Percentiles rank a stretch among this genome's conserved stretches.
Conservation (phyloP, 495 filamentous ascomycete genomes). For the Jackrogersella minutella region DNA sequence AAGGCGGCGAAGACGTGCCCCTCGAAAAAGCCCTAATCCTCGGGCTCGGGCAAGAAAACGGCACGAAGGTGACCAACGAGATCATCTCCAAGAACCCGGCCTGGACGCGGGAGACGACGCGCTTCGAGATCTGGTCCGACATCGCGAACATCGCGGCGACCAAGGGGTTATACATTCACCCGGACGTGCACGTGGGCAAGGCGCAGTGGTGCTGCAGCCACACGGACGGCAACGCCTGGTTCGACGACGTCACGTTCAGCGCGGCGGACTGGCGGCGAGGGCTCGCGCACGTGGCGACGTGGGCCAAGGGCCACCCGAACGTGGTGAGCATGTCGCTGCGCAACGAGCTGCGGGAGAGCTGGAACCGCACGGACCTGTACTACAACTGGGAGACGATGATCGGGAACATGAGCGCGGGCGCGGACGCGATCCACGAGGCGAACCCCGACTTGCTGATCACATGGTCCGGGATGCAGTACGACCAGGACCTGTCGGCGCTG, state of each 20-base stretch:
- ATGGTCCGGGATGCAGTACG: constrained; percentile 64
- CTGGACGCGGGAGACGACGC: constrained; percentile 55
- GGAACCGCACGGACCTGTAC: constrained; percentile 42
- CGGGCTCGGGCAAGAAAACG: constrained; percentile 56
- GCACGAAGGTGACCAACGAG: constrained; percentile 51
- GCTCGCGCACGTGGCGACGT: constrained; percentile 58
- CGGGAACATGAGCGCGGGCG: constrained; percentile 56
- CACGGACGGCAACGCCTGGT: constrained; percentile 65
- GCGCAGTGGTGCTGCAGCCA: constrained; percentile 64
- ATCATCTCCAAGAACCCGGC: constrained; percentile 56
- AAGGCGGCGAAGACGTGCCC: constrained; percentile 54
- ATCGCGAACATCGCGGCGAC: constrained; percentile 53
- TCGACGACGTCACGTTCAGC: constrained; percentile 62
- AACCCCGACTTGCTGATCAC: constrained; percentile 63
- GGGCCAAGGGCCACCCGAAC: constrained; percentile 55
- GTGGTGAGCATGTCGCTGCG: constrained; percentile 60
- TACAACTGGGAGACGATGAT: constrained; percentile 64
- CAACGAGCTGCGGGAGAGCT: constrained; percentile 60
- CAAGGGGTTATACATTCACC: constrained; percentile 61
- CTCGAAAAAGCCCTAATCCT: constrained; percentile 53
- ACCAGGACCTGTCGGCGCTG: constrained; percentile 58
- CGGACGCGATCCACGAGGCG: constrained; percentile 55
- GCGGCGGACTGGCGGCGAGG: constrained; percentile 60
- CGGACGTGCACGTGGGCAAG: constrained; percentile 66
- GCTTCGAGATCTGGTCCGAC: constrained; percentile 51